phyloP scores from a whole-genome alignment of 768 basidiomycete genomes.

The Chalciporus piperatus region DNA sequence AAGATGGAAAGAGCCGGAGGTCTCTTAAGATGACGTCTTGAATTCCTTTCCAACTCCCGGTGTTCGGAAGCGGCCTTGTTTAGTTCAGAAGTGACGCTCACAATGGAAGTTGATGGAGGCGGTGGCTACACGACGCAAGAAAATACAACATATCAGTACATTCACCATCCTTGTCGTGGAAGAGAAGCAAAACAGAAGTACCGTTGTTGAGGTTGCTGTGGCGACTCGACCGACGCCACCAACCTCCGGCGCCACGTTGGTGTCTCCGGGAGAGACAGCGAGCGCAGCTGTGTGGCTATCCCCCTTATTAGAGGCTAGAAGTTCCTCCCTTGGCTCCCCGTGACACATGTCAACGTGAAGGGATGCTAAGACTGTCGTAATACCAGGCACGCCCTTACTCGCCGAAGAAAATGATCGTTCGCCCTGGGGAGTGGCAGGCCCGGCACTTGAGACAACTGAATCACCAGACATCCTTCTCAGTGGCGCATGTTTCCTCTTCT shows the following conservation, averaged over 20 bases:
- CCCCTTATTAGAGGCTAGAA: slow-evolving; percentile 13
- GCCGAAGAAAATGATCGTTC: slow-evolving; percentile 11
- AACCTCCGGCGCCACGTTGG: slow-evolving; percentile 10
- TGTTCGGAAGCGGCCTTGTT: slow-evolving; percentile 12
- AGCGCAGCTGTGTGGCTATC: no score
- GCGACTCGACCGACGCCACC: slow-evolving; percentile 24
- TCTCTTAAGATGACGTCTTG: slow-evolving; percentile 16
- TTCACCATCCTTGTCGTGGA: slow-evolving; percentile 12
- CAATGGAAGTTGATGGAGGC: slow-evolving; percentile 16
- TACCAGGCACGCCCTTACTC: slow-evolving; percentile 19
- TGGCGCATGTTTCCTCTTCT: slow-evolving; percentile 6
- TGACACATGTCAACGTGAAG: slow-evolving; percentile 23
- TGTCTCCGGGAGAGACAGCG: slow-evolving; percentile 2
- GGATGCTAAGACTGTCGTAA: slow-evolving; percentile 29
- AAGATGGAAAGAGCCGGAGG: slow-evolving; percentile 22
- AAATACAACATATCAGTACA: slow-evolving; percentile 17
- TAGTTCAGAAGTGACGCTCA: slow-evolving; percentile 12
- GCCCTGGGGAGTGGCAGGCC: slow-evolving; percentile 22
- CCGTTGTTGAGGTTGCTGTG: slow-evolving; percentile 29
- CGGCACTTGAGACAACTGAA: slow-evolving; percentile 18
- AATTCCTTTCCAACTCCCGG: slow-evolving; percentile 10
- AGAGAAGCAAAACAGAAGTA: slow-evolving; percentile 22
- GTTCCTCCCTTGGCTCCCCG: not conserved
- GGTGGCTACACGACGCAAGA: slow-evolving; percentile 18
- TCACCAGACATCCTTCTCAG: slow-evolving; percentile 22